Evolutionary conservation across 371 early-diverging fungal genomes (phyloP).

Genomic region (Mucor lusitanicus): DNA sequence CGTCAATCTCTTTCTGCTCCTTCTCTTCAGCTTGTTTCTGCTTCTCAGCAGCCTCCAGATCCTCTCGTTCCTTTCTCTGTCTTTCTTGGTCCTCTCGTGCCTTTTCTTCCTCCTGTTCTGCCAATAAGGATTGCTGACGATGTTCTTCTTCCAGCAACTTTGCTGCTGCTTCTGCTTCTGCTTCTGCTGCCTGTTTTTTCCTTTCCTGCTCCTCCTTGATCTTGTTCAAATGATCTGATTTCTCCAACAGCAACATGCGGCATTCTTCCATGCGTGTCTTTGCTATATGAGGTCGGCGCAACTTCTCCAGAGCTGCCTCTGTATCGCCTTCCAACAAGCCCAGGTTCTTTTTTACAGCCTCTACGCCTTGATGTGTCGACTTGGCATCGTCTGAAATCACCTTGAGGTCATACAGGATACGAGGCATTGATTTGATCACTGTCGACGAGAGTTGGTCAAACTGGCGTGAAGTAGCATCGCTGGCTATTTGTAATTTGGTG

Average conservation of each 20-base stretch:
- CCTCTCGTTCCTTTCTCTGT: neutral
- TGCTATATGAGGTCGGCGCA: conserved; percentile 68
- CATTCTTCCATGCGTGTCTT: conserved; percentile 71
- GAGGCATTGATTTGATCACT: conserved; percentile 61
- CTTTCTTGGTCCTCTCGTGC: neutral
- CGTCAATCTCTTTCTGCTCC: conserved; percentile 3
- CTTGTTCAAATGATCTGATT: conserved; percentile 8
- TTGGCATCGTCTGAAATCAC: conserved; percentile 59
- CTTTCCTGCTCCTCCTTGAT: neutral
- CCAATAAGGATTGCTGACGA: neutral
- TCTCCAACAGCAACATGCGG: conserved; percentile 16
- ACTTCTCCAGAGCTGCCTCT: conserved; percentile 55
- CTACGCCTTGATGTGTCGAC: conserved; percentile 51
- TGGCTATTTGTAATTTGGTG: conserved; percentile 58
- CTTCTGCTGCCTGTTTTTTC: neutral
- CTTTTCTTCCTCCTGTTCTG: conserved; percentile 1
- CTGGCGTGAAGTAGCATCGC: conserved; percentile 54
- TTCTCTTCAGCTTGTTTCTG: neutral
- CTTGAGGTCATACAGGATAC: conserved; percentile 67
- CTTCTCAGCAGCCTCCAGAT: neutral
- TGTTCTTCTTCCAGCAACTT: neutral
- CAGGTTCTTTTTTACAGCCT: conserved; percentile 46
- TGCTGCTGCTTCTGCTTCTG: neutral
- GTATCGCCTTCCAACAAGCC: conserved; percentile 26
- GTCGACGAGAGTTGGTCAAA: conserved; percentile 52